These are phyloP conservation scores for Nicotiana otophora DNA, from an alignment of 257 asterid species.

Conservation along the genomic window DNA sequence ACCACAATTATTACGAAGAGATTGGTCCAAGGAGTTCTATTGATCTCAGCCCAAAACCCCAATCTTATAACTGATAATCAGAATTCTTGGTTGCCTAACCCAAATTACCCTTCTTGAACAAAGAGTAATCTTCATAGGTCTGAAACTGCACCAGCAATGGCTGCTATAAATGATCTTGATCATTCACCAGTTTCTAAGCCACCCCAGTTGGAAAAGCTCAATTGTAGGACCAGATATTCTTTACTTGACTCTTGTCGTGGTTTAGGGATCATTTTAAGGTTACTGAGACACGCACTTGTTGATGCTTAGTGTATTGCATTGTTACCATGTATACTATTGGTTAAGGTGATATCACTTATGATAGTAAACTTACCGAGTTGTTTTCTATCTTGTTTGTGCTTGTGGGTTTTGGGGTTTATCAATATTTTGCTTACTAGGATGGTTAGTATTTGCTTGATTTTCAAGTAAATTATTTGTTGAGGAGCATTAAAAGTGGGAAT, in stretches of 20 bases:
- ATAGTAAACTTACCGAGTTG: conserved; percentile 53
- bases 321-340: conserved; percentile 98
- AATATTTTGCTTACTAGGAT: conserved; percentile 80
- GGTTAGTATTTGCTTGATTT: conserved; percentile 90
- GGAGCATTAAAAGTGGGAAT: conserved; percentile 45
- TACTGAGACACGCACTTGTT: too few species aligned
- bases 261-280: too few species aligned
- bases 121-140: conserved; percentile 70
- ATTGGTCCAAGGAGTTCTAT: neutral
- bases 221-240: conserved; percentile 69
- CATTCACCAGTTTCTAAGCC: conserved; percentile 27
- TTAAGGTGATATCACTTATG: conserved; percentile 90
- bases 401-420: conserved; percentile 62
- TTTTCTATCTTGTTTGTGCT: conserved; percentile 80
- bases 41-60: neutral
- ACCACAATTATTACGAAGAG: neutral
- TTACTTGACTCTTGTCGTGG: too few species aligned
- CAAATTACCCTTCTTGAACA: conserved; percentile 35
- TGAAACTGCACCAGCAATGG: conserved; percentile 87
- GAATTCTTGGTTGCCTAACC: conserved; percentile 57
- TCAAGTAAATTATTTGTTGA: conserved; percentile 83
- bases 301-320: too few species aligned
- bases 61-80: conserved; percentile 17
- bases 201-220: conserved; percentile 42
- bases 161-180: conserved; percentile 54